Base-by-base conservation (phyloP, 2,329 filamentous ascomycete genomes). In the Ceratocystis colombiana region DNA sequence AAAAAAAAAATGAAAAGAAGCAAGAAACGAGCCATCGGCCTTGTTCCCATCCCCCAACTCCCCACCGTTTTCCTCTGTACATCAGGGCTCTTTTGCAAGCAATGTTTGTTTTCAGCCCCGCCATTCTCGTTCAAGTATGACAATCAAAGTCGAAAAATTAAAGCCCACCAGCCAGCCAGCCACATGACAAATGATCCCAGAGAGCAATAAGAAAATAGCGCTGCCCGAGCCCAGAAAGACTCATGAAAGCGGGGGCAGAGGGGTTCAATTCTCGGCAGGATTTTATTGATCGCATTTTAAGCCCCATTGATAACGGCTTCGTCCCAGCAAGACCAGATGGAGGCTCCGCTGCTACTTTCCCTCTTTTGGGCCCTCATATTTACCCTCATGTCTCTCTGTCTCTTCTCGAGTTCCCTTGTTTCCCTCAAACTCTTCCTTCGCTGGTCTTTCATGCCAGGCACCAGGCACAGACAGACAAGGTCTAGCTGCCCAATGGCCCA, bases 401-500 rank as follows among this genome's bases (percentile, higher is more conserved):
- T 50, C 46, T 20, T 22, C 20, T 50, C 46, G 7, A 50, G 37
- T 20, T 22, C 46, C 20, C 46, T 50, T 50, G 46, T 50, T 50
- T 22, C 6, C 46, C 46, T 57, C 20, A 15, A 25, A 5, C 25
- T 6, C 53, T 59, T 59, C 53, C 53, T 59, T 59, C 15, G 53
- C 28, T 59, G 53, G 53, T 20, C 7, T 59, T 59, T 59, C 33
- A 25, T 37, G 12, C 28, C 53, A 59, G 53, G 53, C 25, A 59
- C 53, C 53, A 59, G 53, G 53, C 53, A 59, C 53, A 37, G 33
- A 2, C 53, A 37, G 30, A 6, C 53, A 59, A 59, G 28, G 15
- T 25, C 53, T 33, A 7, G 37, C 37, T 41, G 37, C 37, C 37
- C 37, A 41, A 41, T 41, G 37, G 37, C 37, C 37, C 10, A 41